These are phyloP conservation scores for barrel medic (Medicago truncatula) DNA, from an alignment of 306 rosid genomes.

Conservation along the genomic window DNA sequence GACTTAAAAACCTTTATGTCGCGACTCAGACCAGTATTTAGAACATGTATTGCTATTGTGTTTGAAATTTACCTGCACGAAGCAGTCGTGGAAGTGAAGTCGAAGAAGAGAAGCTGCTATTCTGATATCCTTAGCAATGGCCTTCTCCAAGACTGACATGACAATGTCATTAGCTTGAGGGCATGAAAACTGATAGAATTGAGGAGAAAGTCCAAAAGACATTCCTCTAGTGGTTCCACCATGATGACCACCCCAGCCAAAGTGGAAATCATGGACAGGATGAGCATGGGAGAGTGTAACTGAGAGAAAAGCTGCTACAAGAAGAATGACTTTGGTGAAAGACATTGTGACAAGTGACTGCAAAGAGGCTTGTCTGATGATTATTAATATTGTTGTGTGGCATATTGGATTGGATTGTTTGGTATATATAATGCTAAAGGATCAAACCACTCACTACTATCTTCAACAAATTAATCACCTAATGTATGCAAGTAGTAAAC, in stretches of 20 bases:
- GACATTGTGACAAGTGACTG: constrained; percentile 47
- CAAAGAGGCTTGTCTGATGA: constrained; percentile 19
- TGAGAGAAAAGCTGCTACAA: constrained; percentile 41
- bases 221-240: constrained; percentile 48
- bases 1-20: background rate
- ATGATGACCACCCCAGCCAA: constrained; percentile 62
- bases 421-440: constrained; percentile 36
- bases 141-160: constrained; percentile 73
- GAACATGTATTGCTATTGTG: background rate
- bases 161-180: constrained; percentile 86
- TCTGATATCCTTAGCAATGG: constrained; percentile 64
- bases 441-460: constrained; percentile 51
- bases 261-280: constrained; percentile 54
- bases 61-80: constrained; percentile 63
- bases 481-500: constrained; percentile 35
- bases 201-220: constrained; percentile 63
- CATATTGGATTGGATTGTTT: constrained; percentile 33
- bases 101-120: constrained; percentile 83
- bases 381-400: constrained; percentile 6
- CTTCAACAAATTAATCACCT: constrained; percentile 54
- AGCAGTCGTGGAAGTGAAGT: constrained; percentile 87
- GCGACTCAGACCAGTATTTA: background rate
- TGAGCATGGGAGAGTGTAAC: constrained; percentile 50
- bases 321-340: constrained; percentile 41
- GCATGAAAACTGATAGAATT: constrained; percentile 72